Evolutionary conservation across 2,329 filamentous ascomycete species (phyloP).

Genomic region (Alternaria metachromatica): DNA sequence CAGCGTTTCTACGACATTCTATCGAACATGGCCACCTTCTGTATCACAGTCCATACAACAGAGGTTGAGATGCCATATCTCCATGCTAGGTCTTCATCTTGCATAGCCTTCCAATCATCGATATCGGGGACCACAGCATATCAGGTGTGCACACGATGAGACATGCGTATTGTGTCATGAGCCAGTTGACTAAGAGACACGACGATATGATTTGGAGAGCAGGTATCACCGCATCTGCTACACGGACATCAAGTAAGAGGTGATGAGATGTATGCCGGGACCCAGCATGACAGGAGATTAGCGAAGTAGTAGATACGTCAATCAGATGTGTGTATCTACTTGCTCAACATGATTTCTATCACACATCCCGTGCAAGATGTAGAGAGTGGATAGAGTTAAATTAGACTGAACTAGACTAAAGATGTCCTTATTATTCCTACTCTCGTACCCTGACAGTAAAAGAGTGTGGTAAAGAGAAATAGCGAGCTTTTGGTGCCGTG

Average conservation of each 20-base stretch:
- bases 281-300: neutral
- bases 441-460: neutral
- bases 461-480: neutral
- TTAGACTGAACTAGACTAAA: neutral
- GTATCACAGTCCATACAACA: neutral
- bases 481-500: constrained; percentile 7
- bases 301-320: neutral
- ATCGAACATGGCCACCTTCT: neutral
- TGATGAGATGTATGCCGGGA: neutral
- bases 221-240: neutral
- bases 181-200: neutral
- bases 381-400: neutral
- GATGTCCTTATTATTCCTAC: neutral
- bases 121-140: neutral
- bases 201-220: neutral
- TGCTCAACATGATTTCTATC: neutral
- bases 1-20: neutral
- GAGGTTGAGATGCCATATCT: neutral
- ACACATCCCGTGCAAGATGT: neutral
- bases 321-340: neutral
- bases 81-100: neutral
- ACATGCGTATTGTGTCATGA: neutral
- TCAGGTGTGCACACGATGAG: neutral
- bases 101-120: neutral
- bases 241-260: neutral